Evolutionary conservation across 495 filamentous ascomycete genomes (phyloP), one percentile per base, ranked within the genome.

Genomic region (Aspergillus steynii): DNA sequence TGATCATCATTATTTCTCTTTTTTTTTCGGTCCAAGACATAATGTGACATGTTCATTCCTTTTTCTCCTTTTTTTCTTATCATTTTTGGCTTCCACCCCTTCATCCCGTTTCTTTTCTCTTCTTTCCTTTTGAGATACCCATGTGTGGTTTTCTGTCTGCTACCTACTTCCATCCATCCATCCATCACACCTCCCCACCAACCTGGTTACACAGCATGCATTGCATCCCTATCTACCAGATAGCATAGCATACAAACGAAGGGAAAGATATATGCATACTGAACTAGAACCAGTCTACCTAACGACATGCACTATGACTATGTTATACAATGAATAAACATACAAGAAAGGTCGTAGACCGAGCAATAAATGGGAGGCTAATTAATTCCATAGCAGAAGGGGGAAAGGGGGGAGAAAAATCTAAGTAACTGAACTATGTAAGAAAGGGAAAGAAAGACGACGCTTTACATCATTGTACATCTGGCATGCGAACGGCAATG

Each of bases 401-500:
- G 20, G 20, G 20, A 42, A 46, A 47, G 25, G 26, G 25, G 20
- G 12, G 27, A 47, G 34, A 47, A 50, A 59, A 59, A 59, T 26
- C 25, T 29, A 37, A 20, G 28, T 25, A 55, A 55, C 55, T 58
- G 55, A 55, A 50, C 58, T 63, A 50, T 48, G 45, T 10, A 56
- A 37, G 15, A 47, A 28, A 31, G 50, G 47, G 26, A 61, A 47
- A 63, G 56, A 64, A 58, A 54, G 31, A 48, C n/a, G 49, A 58
- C 68, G 71, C 72, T 74, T 65, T 73, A 73, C 65, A 66, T 87
- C 78, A 90, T 80, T 89, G 85, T 60, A 90, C 90, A 73, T 97
- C 93, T 31, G 93, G 93, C 71, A 97, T 82, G 58, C 93, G 84
- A 60, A 97, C 93, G 12, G 93, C 92, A 71, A 97, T 97, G 66